Evolutionary conservation across 164 flowering plant genomes (phyloP), one percentile per base, ranked within the genome.

Genomic region (Magnolia sinica): DNA sequence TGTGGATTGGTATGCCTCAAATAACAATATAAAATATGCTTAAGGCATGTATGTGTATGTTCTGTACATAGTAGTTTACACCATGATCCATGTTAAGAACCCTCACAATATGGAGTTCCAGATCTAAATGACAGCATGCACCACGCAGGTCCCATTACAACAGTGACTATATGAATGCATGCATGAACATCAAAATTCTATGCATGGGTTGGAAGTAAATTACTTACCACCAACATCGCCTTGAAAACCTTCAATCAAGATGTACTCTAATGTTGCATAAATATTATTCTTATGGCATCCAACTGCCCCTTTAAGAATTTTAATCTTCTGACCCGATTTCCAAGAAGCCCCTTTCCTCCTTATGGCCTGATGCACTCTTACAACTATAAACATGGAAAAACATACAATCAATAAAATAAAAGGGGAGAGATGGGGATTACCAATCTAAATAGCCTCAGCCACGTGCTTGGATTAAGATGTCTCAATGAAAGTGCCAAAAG

Each of bases 171-270:
- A 8, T 11, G 7, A 29, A 29, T 29, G 22, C 22, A 65, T 65
- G 31, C 68, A 65, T 9, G 68, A 23, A 65, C 16, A 65, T 18
- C 50, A 68, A 19, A 18, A 16, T 7, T 37, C 45, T 13, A 18
- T 31, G 20, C 18, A 27, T 31, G 71, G 7, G 4, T 23, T 23
- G 20, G 19, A 27, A 68, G 70, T 29, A 29, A 68, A 73, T n/a
- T 77, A 80, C 91, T 85, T 84, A 92, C 98, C 92, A 70, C 94
- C 92, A 74, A 86, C 77, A 73, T 94, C 94, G 11, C 92, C 97
- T 81, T 81, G 83, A 64, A 87, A 78, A 70, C 95, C 97, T 84
- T 90, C 96, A 8, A 92, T 84, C 80, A 91, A 69, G 61, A 94
- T 87, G 79, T 87, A 89, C 79, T 94, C 96, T 49, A 94, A 24